Evolutionary conservation across 164 flowering plant genomes (phyloP).

Genomic region (Nymphaea thermarum): DNA sequence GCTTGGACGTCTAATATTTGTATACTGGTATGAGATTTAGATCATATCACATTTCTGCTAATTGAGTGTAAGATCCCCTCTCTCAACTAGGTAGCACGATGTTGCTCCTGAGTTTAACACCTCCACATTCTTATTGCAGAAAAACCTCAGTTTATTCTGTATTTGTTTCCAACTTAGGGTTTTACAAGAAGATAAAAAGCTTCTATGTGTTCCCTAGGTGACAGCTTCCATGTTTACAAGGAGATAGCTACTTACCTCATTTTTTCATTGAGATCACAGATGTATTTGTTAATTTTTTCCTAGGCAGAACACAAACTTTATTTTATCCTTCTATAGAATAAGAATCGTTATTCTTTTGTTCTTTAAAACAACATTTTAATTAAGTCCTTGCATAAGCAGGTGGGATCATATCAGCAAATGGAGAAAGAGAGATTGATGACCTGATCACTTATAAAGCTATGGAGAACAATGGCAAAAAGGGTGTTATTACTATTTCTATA

Average conservation of each 20-base stretch:
- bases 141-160: too few relatives aligned
- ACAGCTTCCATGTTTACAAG: neutral
- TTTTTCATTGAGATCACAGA: neutral
- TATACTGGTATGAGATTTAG: too few relatives aligned
- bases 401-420: conserved; percentile 92
- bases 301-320: neutral
- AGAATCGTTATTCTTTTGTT: too few relatives aligned
- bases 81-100: too few relatives aligned
- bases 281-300: neutral
- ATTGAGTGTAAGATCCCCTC: too few relatives aligned
- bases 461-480: conserved; percentile 94
- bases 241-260: neutral
- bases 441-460: conserved; percentile 75
- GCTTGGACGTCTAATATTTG: too few relatives aligned
- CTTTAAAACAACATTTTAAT: conserved; percentile 55
- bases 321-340: neutral
- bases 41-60: too few relatives aligned
- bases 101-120: too few relatives aligned
- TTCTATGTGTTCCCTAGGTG: too few relatives aligned
- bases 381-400: conserved; percentile 55
- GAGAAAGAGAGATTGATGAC: conserved; percentile 85
- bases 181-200: too few relatives aligned
- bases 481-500: conserved; percentile 82
- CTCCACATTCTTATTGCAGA: too few relatives aligned
- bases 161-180: conserved; percentile 11